Evolutionary conservation across 441 rosid species (phyloP), one percentile per base, ranked within the genome.

Genomic region (Theobroma grandiflorum): DNA sequence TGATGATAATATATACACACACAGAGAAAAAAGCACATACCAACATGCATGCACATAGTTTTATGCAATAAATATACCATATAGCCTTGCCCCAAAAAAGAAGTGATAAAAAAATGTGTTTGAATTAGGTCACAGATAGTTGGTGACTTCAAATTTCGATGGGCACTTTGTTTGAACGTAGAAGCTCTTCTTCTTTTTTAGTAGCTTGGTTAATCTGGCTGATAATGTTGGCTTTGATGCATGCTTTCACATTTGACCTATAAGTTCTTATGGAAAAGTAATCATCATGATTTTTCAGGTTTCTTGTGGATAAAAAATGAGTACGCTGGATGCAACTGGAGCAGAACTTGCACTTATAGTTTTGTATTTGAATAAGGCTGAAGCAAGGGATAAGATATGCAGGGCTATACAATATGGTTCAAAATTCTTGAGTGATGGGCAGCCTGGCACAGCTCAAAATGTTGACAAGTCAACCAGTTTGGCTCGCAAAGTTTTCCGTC

Each of bases 331-430:
- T 80, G 94, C 85, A 20, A 84, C 99, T 15, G 94, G 99, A 90
- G 96, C 98, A 0, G 99, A 95, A 84, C 97, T 97, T 84, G 98
- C 87, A 68, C 95, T 94, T 74, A 66, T 93, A 20, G 94, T 95
- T 68, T 80, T 95, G 45, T 97, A 92, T 86, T 90, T 97, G 91
- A 94, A 92, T 81, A 95, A 95, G 87, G 98, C 98, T 84, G 99
- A 95, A 82, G 98, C 99, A 81, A 92, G 98, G 86, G 99, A 97
- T 86, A 97, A 97, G 97, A 93, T 97, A 79, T 97, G 98, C 80
- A 87, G 98, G 88, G 98, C 99, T 75, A 97, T 97, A 83, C 99
- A 95, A 64, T 95, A 94, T 70, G 99, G 99, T 83, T 95, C 99
- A 0, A 97, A 95, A 80, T 97, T 94, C 83, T 45, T 97, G 85